Percentiles rank a stretch among this genome's conserved stretches.
phyloP scores from a whole-genome alignment of 345 rosid species.

The sweet orange (Citrus sinensis) region DVS_A1.0 CM039163.1:2313001-2313500 shows the following conservation, averaged over 20 bases:
- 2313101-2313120: background rate
- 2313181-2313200: no score
- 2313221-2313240: background rate
- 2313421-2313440: background rate
- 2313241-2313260: background rate
- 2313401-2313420: background rate
- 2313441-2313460: background rate
- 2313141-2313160: background rate
- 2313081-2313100: background rate
- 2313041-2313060: no score
- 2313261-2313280: background rate
- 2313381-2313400: background rate
- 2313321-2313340: slow-evolving; percentile 6
- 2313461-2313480: no score
- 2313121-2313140: background rate
- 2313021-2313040: background rate
- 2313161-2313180: background rate
- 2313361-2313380: no score
- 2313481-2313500: background rate
- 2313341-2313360: background rate
- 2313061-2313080: background rate
- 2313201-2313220: background rate
- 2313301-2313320: slow-evolving; percentile 1
- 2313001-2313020: background rate
- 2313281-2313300: slow-evolving; percentile 5